Conservation (phyloP, 2,329 filamentous ascomycete genomes). For the Fusarium aywerte region DNA sequence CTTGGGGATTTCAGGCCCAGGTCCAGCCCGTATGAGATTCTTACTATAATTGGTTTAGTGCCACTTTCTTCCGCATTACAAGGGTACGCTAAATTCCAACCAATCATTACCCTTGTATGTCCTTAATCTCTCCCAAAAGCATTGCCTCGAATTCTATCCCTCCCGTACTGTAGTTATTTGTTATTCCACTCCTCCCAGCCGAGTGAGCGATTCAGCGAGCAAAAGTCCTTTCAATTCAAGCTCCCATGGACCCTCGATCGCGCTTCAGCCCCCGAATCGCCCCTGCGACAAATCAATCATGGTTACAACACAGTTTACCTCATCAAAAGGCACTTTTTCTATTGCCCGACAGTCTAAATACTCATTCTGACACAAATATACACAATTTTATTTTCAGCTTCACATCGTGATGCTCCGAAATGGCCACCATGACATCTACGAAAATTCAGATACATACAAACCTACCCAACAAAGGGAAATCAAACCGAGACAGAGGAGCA, state of each 20-base stretch:
- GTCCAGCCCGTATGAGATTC: constrained; percentile 17
- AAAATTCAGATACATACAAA: constrained; percentile 1
- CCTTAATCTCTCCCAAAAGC: constrained; percentile 19
- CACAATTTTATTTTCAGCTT: constrained; percentile 20
- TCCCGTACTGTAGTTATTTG: no score
- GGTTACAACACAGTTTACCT: constrained; percentile 3
- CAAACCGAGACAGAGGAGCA: background rate
- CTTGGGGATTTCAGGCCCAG: constrained; percentile 26
- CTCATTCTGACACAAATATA: constrained; percentile 15
- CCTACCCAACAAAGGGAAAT: background rate
- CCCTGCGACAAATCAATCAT: constrained; percentile 4
- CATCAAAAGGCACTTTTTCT: background rate
- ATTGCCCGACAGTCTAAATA: background rate
- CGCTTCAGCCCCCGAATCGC: constrained; percentile 20
- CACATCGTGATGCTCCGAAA: constrained; percentile 20
- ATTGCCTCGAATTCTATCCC: constrained; percentile 25
- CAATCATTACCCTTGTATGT: constrained; percentile 13
- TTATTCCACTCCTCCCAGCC: constrained; percentile 32
- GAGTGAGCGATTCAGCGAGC: constrained; percentile 35
- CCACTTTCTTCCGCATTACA: constrained; percentile 18
- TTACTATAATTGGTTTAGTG: constrained; percentile 30
- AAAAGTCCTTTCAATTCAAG: constrained; percentile 30
- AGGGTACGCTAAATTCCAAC: constrained; percentile 12
- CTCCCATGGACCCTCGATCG: constrained; percentile 14
- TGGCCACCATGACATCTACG: constrained; percentile 12